Evolutionary conservation across 176 grass and related monocot genomes (phyloP), one percentile per base, ranked within the genome.

Genomic region (Aegilops bicornis): DNA sequence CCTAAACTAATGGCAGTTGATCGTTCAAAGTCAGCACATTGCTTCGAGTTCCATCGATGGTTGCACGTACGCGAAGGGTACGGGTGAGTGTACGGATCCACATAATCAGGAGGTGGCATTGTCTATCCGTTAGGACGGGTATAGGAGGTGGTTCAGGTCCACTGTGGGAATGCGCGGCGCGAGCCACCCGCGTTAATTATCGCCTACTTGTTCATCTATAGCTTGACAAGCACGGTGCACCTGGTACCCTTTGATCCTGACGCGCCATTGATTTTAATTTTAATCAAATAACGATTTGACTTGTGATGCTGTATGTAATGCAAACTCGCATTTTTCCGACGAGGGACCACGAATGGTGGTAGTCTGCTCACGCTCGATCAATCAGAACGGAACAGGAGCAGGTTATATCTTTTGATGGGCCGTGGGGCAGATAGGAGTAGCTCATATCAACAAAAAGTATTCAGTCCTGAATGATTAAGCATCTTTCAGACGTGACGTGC

Each of bases 21-120:
- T 31, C 72, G 8, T 86, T 83, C 73, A 59, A 48, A 60, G 63
- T 70, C 64, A 48, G 48, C 48, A 37, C n/a, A 54, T 54, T 54
- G 50, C 52, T 42, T 42, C 39, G 39, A 42, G 39, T 56, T 56
- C 16, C 1, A 56, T 6, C 52, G 52, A 56, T 2, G 1, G 4
- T 56, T n/a, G 32, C 8, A 9, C 68, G 69, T 29, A 79, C 15
- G 35, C 4, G 9, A 23, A 45, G 20, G 61, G 87, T 78, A 79
- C 75, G 87, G 87, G 52, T 23, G 1, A n/a, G 52, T 10, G 82
- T 89, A 89, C 87, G 81, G 30, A 65, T 73, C 73, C 1, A n/a
- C 63, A 1, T 29, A 36, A 75, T 80, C 47, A 7, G 22, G 11
- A 15, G 35, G 8, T 69, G 70, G 25, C 2, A 20, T 10, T 71